Evolutionary conservation across 371 early-diverging fungal genomes (phyloP), one percentile per base, ranked within the genome.

Genomic region (Conidiobolus coronatus): DNA sequence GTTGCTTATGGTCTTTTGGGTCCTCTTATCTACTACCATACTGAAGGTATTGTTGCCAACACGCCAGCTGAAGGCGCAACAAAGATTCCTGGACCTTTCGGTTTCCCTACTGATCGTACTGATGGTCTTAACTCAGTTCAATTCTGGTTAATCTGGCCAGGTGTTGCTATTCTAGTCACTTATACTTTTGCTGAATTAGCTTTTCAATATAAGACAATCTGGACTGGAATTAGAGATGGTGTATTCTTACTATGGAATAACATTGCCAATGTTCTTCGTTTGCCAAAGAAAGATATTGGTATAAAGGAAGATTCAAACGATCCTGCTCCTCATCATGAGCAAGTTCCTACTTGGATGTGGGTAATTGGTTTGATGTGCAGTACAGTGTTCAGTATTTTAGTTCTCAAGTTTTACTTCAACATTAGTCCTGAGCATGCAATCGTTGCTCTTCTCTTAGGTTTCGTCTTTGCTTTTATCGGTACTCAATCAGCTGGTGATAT

Each of bases 131-230:
- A 5, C 9, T 5, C 29, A 3, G 5, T 9, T 29, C 66, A 69
- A 43, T 60, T 57, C 20, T 70, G 71, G 71, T 69, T 66, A 58
- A 53, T 74, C 23, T 74, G 75, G 79, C 77, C 78, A n/a, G 81
- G 81, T 58, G 72, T 81, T 54, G 68, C 72, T 8, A 60, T 79
- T 34, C 77, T 81, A 77, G 65, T 75, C 37, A 56, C 68, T 29
- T 55, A 72, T 36, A 62, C 74, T n/a, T 71, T 79, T 49, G 55
- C 74, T 13, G 78, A 79, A 60, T 58, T 79, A 24, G 55, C 62
- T 46, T 54, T 62, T 23, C 68, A 67, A 45, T 73, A 71, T 43
- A 57, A 61, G n/a, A 58, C 67, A 3, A 55, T 79, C 36, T 68
- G 66, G 70, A 62, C 62, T 51, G 72, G 69, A 40, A 23, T 70